phyloP scores from a whole-genome alignment of 768 basidiomycete species.

The Gymnopilus junonius region DNA sequence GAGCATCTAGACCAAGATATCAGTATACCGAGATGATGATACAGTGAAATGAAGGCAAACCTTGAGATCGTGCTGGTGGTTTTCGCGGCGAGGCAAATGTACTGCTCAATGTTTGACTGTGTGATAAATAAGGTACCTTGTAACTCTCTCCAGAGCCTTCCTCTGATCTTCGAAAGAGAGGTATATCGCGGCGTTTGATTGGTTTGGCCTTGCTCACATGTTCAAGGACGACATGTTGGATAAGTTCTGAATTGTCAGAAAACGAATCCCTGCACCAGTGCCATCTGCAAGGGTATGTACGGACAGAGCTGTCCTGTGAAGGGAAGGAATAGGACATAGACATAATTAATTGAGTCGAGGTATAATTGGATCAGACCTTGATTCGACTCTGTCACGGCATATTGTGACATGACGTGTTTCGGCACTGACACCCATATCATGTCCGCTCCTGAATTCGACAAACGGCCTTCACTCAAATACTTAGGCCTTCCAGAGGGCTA shows the following conservation, averaged over 20 bases:
- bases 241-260: conserved; percentile 38
- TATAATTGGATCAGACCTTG: not conserved
- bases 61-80: not conserved
- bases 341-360: not conserved
- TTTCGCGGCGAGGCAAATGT: not conserved
- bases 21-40: not conserved
- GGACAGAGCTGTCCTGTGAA: conserved; percentile 9
- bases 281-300: conserved; percentile 51
- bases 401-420: conserved; percentile 22
- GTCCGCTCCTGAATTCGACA: conserved; percentile 33
- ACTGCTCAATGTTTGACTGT: not conserved
- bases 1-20: not conserved
- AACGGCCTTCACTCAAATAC: conserved; percentile 41
- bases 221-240: conserved; percentile 48
- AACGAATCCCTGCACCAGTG: conserved; percentile 55
- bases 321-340: not conserved
- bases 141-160: conserved; percentile 48
- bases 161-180: conserved; percentile 44
- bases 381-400: conserved; percentile 4
- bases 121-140: conserved; percentile 17
- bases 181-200: conserved; percentile 48
- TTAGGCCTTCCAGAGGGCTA: conserved; percentile 65
- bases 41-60: conserved; percentile 4
- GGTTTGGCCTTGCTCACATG: conserved; percentile 51
- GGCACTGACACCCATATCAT: conserved; percentile 6